Base-by-base conservation (phyloP, 805 yeast genomes). In the Zygoascus tannicola region DNA sequence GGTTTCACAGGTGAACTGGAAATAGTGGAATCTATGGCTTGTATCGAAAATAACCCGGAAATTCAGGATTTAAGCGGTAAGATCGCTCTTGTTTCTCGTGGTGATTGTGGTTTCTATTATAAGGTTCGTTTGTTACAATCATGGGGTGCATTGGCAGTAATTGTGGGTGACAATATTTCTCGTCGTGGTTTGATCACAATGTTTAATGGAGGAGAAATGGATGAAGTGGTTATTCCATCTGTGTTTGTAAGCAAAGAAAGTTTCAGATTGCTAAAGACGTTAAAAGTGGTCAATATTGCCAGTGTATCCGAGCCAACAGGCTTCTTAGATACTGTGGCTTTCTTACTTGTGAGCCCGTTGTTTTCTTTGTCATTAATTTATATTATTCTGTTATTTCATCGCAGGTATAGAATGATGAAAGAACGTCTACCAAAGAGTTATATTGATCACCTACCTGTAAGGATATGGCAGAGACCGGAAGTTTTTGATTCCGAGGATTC, bases 151-250 rank as follows among this genome's bases (percentile, higher is more conserved):
- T 55, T 48, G 12, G 75, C 76, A 4, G 74, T 77, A 8, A 60
- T 78, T n/a, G 68, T 78, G 5, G 81, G 78, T 26, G 78, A 77
- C 54, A 69, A 74, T 52, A 70, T 64, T 44, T 70, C 71, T 4
- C 55, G 57, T 32, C 56, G 65, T 16, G 72, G 76, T 4, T 62
- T 75, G 43, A 65, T 76, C 20, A 74, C 79, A 20, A 76, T 76
- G 81, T 76, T 68, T 54, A 70, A 76, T 2, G 59, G 65, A 32
- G 63, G 63, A 21, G 73, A 67, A 46, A 67, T 71, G 41, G 66
- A 62, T 41, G 68, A 69, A 21, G 58, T 73, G 32, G 54, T 50
- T 4, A 63, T 71, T 14, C 82, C 84, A 5, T 65, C 78, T 3
- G 58, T 79, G 53, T 75, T 78, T 53, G 69, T 76, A 26, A 58